Base-by-base conservation (phyloP, 1,139 yeast species). In the Geotrichum reessii region DNA sequence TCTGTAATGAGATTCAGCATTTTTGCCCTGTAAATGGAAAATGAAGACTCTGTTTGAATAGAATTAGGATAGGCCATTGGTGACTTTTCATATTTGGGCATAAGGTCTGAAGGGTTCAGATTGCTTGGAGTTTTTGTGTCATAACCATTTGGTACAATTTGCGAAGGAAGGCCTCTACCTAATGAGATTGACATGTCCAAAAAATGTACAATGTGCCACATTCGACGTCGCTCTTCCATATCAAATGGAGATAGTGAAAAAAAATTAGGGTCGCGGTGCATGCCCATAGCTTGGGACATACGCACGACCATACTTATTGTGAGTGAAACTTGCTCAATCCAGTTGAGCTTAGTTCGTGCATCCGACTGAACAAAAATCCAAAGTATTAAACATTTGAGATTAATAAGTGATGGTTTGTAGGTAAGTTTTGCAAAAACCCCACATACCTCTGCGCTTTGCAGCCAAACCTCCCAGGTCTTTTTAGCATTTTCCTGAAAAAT, bases 241-340 rank as follows among this genome's bases (percentile, higher is more conserved):
- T 71, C 73, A 58, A 63, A 71, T 11, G 67, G 65, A 2, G 70
- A 60, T 52, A 72, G 57, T 17, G 63, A 63, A 61, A 72, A 72
- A 70, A 72, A 71, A 33, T 67, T 66, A 11, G 75, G 73, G 57
- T 72, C 75, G 25, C 75, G 64, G 57, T 70, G 73, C 55, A 70
- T 60, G n/a, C 73, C 73, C 71, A 70, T 70, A 3, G 68, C 62
- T 56, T 70, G 73, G 9, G 70, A 68, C 5, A 65, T 63, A n/a
- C 73, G 66, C 9, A 68, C 63, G 7, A 68, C 53, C 21, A 64
- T 61, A 1, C 73, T 71, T 58, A 68, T 64, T 1, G 68, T 61
- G 7, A 69, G 62, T 71, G 73, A 71, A 4, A 67, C 61, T 44
- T 61, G 63, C 44, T 68, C 68, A 44, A 61, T 63, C 71, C 66